phyloP scores from a whole-genome alignment of 257 asterid species.

The Capsicum pubescens region DNA sequence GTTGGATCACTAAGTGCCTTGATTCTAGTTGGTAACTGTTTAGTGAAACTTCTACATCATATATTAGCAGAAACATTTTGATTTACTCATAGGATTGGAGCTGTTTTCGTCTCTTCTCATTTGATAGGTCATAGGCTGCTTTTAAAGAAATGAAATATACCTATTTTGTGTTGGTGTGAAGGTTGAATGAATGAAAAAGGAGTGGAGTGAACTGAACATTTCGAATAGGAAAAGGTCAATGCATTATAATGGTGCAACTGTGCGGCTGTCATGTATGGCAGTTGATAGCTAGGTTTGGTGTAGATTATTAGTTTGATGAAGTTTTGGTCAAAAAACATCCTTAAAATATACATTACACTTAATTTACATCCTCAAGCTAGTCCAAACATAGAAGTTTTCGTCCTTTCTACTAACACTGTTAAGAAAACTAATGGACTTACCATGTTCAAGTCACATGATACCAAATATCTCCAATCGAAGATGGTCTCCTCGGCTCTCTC shows the following conservation, averaged over 20 bases:
- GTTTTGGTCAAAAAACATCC: background rate
- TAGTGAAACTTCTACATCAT: background rate
- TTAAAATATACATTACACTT: too few relatives aligned
- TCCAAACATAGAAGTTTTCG: too few relatives aligned
- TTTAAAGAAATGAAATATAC: background rate
- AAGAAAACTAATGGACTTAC: too few relatives aligned
- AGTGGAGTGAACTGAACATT: background rate
- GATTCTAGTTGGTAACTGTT: background rate
- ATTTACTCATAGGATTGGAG: background rate
- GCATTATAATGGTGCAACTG: background rate
- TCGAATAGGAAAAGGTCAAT: background rate
- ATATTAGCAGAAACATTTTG: background rate
- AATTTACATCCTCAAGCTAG: too few relatives aligned
- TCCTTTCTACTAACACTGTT: too few relatives aligned
- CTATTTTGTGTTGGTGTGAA: background rate
- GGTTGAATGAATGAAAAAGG: background rate
- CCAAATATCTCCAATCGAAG: too few relatives aligned
- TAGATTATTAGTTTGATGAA: background rate
- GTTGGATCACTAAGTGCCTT: conserved; percentile 1
- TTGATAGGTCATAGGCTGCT: background rate
- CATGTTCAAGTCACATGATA: too few relatives aligned
- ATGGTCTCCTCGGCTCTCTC: too few relatives aligned
- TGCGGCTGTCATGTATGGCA: background rate
- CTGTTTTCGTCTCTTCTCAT: background rate
- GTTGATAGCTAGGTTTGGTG: background rate